These are phyloP conservation scores for Solanum hybrid DNA, from an alignment of 305 asterid species.

Conservation along the genomic window DNA sequence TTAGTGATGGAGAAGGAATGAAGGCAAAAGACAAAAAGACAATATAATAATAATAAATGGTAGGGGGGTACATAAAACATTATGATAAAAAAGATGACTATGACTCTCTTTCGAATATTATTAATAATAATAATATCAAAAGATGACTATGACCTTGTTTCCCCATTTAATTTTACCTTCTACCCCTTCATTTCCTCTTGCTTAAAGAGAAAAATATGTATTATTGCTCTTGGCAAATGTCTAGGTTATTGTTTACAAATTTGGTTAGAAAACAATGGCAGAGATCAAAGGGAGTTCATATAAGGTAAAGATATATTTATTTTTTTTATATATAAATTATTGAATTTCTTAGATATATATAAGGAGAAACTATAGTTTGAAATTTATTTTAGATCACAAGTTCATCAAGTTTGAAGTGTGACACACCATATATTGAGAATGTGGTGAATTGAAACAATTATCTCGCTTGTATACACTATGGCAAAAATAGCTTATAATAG, in stretches of 20 bases:
- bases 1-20: conserved; percentile 52
- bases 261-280: neutral
- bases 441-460: neutral
- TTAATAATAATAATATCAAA: conserved; percentile 20
- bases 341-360: neutral
- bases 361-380: neutral
- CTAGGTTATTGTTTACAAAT: neutral
- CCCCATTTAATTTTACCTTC: conserved; percentile 11
- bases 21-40: conserved; percentile 60
- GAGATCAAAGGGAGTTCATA: neutral
- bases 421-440: neutral
- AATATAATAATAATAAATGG: conserved; percentile 34
- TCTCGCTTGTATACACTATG: neutral
- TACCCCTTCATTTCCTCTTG: conserved; percentile 17
- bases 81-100: conserved; percentile 48
- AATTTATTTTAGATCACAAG: neutral
- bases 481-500: too few relatives aligned
- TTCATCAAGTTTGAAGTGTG: neutral
- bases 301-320: neutral
- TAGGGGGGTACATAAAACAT: conserved; percentile 33
- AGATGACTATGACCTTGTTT: conserved; percentile 9
- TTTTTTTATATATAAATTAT: neutral
- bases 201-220: neutral
- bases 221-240: neutral
- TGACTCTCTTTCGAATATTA: conserved; percentile 30